Evolutionary conservation across 2,329 filamentous ascomycete genomes (phyloP).

Genomic region (Waltergamsia citrina): DNA sequence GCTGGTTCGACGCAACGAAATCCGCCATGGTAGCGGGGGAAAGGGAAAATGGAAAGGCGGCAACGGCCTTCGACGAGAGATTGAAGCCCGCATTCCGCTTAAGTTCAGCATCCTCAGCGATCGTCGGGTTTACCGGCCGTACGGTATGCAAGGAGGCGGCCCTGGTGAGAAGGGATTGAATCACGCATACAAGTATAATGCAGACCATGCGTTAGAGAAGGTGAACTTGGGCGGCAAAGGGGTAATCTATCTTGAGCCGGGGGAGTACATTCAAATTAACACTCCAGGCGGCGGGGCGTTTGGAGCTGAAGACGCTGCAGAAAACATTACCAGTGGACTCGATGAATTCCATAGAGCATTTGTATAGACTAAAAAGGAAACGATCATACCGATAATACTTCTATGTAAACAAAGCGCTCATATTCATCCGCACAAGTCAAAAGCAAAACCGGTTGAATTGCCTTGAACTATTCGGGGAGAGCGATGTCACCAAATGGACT

Average conservation of each 20-base stretch:
- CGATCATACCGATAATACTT: no score
- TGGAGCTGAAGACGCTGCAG: no score
- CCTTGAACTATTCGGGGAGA: no score
- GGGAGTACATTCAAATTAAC: constrained; percentile 24
- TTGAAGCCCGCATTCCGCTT: constrained; percentile 20
- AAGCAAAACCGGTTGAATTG: no score
- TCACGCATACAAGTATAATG: constrained; percentile 16
- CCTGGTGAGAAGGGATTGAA: constrained; percentile 16
- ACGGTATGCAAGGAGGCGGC: constrained; percentile 21
- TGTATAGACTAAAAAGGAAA: no score
- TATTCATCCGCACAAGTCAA: no score
- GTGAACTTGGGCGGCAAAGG: constrained; percentile 21
- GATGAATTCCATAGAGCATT: no score
- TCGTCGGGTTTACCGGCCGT: constrained; percentile 20
- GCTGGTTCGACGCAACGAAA: constrained; percentile 18
- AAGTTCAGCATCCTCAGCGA: constrained; percentile 25
- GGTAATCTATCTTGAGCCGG: constrained; percentile 17
- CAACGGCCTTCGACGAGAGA: constrained; percentile 21
- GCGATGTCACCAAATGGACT: no score
- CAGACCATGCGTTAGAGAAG: constrained; percentile 13
- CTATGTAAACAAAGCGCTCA: no score
- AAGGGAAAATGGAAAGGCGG: constrained; percentile 19
- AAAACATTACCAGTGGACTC: no score
- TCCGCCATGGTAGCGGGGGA: constrained; percentile 19
- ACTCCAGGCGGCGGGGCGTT: constrained; percentile 24